Percentiles rank a stretch among this genome's conserved stretches.
Conservation (phyloP, 768 basidiomycete genomes). For the Lyophyllum decastes region DNA sequence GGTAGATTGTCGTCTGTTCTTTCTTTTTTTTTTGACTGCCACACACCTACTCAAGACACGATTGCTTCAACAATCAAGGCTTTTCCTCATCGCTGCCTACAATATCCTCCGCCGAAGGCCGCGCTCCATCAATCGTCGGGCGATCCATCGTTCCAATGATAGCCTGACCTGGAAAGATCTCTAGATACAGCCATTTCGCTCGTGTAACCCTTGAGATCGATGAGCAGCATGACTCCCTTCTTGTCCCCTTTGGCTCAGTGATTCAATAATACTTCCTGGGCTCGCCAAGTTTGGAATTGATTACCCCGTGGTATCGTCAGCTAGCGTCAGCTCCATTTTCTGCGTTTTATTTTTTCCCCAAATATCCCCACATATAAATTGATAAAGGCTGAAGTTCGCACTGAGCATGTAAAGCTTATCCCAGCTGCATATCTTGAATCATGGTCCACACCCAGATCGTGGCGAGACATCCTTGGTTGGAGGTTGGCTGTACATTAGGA, state of each 20-base stretch:
- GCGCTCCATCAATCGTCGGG: constrained; percentile 10
- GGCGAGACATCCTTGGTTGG: constrained; percentile 48
- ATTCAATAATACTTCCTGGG: constrained; percentile 14
- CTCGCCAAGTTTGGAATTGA: constrained; percentile 28
- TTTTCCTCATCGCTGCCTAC: background rate
- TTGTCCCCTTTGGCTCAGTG: background rate
- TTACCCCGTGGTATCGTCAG: constrained; percentile 20
- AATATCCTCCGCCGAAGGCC: constrained; percentile 9
- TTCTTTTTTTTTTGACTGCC: background rate
- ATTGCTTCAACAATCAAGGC: too few relatives aligned
- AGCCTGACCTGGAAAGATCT: constrained; percentile 1
- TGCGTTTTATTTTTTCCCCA: constrained; percentile 13
- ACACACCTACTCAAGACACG: too few relatives aligned
- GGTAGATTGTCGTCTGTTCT: background rate
- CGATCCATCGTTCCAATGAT: background rate
- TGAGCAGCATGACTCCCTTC: background rate
- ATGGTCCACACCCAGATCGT: constrained; percentile 32
- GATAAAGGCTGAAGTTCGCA: background rate
- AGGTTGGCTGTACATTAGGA: constrained; percentile 56
- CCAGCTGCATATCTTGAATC: constrained; percentile 2
- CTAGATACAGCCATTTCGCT: background rate
- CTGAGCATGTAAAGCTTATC: background rate
- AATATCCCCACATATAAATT: constrained; percentile 24
- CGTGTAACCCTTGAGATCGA: background rate
- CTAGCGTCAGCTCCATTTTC: constrained; percentile 19